Base-by-base conservation (phyloP, 1,139 yeast species). In the Nematodospora anomalae region DNA sequence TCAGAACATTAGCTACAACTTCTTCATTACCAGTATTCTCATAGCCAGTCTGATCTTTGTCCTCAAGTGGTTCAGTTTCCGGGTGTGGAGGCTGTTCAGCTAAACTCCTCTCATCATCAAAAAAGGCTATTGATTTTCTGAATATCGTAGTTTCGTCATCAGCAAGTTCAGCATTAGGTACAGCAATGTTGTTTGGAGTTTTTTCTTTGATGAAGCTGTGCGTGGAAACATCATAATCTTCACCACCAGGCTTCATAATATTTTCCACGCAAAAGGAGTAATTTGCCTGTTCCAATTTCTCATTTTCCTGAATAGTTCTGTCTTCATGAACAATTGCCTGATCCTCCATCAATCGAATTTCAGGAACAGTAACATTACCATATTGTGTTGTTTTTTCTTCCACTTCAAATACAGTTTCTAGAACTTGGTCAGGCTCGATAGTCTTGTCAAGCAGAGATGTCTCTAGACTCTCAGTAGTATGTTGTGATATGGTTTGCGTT, bases 81-180 rank as follows among this genome's bases (percentile, higher is more conserved):
- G 38, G 36, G 11, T 47, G 64, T 6, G 40, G 7, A 6, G 34
- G 22, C 14, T 27, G 28, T 23, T 21, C 28, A 10, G 32, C 32
- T 4, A 22, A 32, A 10, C 21, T 23, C n/a, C 21, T 16, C 12
- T 27, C 28, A 3, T 20, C 22, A 3, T 4, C 16, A n/a, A 11
- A 26, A 29, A 18, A 11, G 3, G 26, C n/a, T 7, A 8, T 18
- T 18, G 21, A 18, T 8, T 18, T 8, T 6, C 21, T 18, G 21
- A 18, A 6, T 18, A 18, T 18, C 7, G 21, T 18, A 6, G 21
- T 18, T 18, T 8, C 21, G 21, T 18, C 21, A 18, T 8, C 21
- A 18, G 8, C 21, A 18, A 8, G 8, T 18, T 18, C 21, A 18
- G 8, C 8, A 6, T 18, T 8, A 18, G 21, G 21, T 8, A 18